These are phyloP conservation scores for Poa annua DNA, from an alignment of 176 grass and related monocot species.

Conservation along the genomic window DNA sequence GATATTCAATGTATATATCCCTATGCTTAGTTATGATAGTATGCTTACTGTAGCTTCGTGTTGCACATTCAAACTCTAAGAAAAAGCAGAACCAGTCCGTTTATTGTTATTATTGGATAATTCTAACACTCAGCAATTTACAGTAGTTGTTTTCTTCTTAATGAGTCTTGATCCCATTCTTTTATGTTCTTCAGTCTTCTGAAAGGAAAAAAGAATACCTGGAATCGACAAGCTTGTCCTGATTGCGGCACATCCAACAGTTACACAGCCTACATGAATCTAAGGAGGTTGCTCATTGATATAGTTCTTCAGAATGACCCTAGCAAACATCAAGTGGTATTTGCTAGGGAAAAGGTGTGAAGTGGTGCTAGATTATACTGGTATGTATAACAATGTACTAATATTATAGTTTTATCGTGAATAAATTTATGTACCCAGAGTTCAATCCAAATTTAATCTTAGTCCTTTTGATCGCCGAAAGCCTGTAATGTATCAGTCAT, in stretches of 20 bases:
- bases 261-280: slow-evolving; percentile 53
- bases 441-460: background rate
- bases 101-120: background rate
- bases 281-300: slow-evolving; percentile 51
- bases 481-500: slow-evolving; percentile 1
- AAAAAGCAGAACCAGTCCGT: background rate
- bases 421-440: background rate
- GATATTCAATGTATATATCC: background rate
- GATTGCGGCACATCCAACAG: slow-evolving; percentile 55
- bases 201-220: slow-evolving; percentile 5
- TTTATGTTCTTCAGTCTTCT: background rate
- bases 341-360: background rate
- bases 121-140: background rate
- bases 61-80: background rate
- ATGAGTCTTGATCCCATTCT: background rate
- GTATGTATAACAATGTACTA: background rate
- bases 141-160: background rate
- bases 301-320: slow-evolving; percentile 11
- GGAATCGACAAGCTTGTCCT: slow-evolving; percentile 43
- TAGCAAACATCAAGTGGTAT: background rate
- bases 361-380: background rate
- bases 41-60: background rate
- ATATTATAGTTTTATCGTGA: slow-evolving; percentile 3
- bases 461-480: no score
- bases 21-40: background rate